phyloP scores from a whole-genome alignment of 257 asterid species.

The Jacaranda copaia region DNA sequence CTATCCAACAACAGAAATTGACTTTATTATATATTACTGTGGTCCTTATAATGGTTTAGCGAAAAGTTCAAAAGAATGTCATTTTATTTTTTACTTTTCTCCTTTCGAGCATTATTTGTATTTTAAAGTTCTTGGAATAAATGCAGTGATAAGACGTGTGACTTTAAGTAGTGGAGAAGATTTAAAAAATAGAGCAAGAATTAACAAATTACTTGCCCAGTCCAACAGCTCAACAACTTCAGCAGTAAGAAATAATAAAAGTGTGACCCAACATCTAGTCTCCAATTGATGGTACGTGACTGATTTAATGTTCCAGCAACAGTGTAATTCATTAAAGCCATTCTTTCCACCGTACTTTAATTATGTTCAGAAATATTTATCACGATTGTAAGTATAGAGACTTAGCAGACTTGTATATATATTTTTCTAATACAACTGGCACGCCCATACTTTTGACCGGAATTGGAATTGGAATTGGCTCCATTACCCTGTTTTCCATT shows the following conservation, averaged over 20 bases:
- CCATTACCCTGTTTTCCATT: no score
- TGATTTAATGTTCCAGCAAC: neutral
- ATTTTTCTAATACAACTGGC: no score
- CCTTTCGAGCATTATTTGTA: neutral
- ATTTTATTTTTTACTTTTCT: neutral
- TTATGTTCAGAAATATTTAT: conserved; percentile 23
- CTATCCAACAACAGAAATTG: neutral
- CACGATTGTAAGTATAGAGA: neutral
- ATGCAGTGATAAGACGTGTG: no score
- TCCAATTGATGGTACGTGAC: neutral
- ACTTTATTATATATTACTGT: no score
- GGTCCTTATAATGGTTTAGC: no score
- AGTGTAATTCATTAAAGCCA: conserved; percentile 12
- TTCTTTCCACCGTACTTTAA: neutral
- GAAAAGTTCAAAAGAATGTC: neutral
- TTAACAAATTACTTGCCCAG: neutral
- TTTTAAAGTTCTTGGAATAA: no score
- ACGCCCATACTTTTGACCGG: neutral
- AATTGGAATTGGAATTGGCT: no score
- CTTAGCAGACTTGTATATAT: no score
- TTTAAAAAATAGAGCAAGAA: neutral
- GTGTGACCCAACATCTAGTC: no score
- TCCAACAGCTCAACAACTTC: neutral
- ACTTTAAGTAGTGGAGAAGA: no score
- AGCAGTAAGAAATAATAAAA: neutral